These are phyloP conservation scores for Zygosaccharomyces pseudobailii DNA, from an alignment of 1,139 yeast genomes.

Conservation along the genomic window DNA sequence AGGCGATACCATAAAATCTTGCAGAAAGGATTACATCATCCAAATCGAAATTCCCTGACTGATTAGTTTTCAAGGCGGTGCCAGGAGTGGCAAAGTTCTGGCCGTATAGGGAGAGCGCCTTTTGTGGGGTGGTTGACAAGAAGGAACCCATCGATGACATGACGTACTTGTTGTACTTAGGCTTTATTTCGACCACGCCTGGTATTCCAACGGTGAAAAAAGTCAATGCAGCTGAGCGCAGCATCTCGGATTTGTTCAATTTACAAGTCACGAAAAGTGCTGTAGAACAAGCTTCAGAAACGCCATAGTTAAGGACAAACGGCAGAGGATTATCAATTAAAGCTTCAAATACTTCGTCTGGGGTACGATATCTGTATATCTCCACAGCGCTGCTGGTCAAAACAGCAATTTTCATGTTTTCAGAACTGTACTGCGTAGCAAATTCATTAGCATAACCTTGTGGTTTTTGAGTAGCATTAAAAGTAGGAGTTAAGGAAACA, in stretches of 20 bases:
- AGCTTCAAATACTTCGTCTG: conserved; percentile 67
- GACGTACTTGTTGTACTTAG: conserved; percentile 31
- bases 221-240: conserved; percentile 35
- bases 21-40: conserved; percentile 86
- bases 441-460: conserved; percentile 76
- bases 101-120: conserved; percentile 8
- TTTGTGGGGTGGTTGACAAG: conserved; percentile 25
- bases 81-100: conserved; percentile 9
- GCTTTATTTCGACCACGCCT: conserved; percentile 34
- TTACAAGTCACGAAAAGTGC: conserved; percentile 77
- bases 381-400: conserved; percentile 75
- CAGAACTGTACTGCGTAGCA: conserved; percentile 71
- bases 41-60: conserved; percentile 34
- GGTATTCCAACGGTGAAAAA: conserved; percentile 37
- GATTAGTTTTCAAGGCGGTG: conserved; percentile 7
- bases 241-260: conserved; percentile 51
- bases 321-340: conserved; percentile 50
- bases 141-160: conserved; percentile 29
- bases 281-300: conserved; percentile 77
- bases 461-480: conserved; percentile 66
- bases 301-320: conserved; percentile 53
- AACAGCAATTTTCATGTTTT: conserved; percentile 66
- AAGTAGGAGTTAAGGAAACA: conserved; percentile 61
- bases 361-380: conserved; percentile 68
- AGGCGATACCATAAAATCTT: conserved; percentile 85